Percentiles rank a stretch among this genome's conserved stretches.
These are phyloP conservation scores for Yamadazyma dushanensis DNA, from an alignment of 1,139 yeast genomes.

Conservation along the genomic window DNA sequence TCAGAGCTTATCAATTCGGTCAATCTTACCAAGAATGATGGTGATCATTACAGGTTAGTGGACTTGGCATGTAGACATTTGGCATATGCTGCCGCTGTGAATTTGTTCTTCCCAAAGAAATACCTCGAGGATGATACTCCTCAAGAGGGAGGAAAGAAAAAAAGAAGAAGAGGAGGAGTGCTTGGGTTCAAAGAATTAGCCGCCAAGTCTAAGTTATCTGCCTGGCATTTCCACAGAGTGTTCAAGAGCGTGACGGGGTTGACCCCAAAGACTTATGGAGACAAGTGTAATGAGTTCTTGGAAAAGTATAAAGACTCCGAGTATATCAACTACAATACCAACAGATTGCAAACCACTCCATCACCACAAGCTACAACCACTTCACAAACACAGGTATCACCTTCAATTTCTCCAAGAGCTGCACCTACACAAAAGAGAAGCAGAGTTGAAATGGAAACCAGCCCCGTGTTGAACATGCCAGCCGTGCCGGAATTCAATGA, in stretches of 20 bases:
- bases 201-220: constrained; percentile 76
- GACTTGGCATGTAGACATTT: constrained; percentile 83
- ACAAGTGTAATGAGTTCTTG: constrained; percentile 75
- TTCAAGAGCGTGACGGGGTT: constrained; percentile 82
- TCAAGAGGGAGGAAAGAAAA: constrained; percentile 36
- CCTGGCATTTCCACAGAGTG: constrained; percentile 95
- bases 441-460: neutral
- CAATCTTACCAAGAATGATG: constrained; percentile 53
- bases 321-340: constrained; percentile 13
- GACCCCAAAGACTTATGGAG: constrained; percentile 88
- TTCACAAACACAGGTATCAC: constrained; percentile 10
- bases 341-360: constrained; percentile 1
- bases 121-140: constrained; percentile 13
- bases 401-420: constrained; percentile 4
- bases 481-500: constrained; percentile 2
- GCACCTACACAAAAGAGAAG: constrained; percentile 2
- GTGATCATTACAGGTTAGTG: constrained; percentile 69
- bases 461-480: neutral
- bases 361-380: constrained; percentile 10
- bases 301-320: constrained; percentile 32
- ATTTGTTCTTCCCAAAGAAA: constrained; percentile 30
- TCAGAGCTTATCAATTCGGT: constrained; percentile 18
- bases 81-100: constrained; percentile 74
- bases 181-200: constrained; percentile 88
- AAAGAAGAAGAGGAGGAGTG: constrained; percentile 80